phyloP scores from a whole-genome alignment of 768 basidiomycete genomes.

The Exsudoporus frostii region DNA sequence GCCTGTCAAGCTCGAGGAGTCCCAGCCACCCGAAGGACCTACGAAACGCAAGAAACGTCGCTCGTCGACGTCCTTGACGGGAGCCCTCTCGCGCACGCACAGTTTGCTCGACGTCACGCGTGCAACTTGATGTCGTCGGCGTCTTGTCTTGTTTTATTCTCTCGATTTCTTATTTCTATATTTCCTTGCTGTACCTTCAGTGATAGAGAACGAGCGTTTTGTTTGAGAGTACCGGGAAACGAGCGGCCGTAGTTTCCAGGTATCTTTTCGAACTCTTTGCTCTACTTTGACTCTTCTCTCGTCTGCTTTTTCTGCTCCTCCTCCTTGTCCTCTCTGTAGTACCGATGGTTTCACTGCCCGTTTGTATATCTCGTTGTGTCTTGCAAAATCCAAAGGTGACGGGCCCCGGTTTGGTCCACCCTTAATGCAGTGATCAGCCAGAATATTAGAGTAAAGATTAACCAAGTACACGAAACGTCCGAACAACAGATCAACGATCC shows the following conservation, averaged over 20 bases:
- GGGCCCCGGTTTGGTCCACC: background rate
- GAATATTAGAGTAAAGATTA: background rate
- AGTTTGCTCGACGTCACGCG: conserved; percentile 1
- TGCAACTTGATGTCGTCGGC: background rate
- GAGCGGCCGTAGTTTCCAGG: conserved; percentile 3
- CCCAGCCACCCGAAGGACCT: background rate
- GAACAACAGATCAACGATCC: background rate
- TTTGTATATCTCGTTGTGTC: background rate
- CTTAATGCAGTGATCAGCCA: background rate
- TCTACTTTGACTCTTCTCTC: background rate
- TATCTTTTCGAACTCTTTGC: background rate
- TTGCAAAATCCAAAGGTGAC: conserved; percentile 1
- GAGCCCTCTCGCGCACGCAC: background rate
- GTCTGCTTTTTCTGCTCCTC: background rate
- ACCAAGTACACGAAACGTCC: background rate
- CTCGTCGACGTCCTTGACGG: background rate
- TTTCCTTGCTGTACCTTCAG: conserved; percentile 2
- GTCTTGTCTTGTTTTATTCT: background rate
- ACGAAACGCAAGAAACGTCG: conserved; percentile 16
- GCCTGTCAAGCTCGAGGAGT: conserved; percentile 1
- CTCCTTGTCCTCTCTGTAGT: background rate
- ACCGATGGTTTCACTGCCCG: background rate
- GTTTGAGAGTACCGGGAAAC: background rate
- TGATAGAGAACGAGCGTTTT: background rate
- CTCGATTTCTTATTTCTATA: background rate